Evolutionary conservation across 2,329 filamentous ascomycete genomes (phyloP), one percentile per base, ranked within the genome.

Genomic region (Diaporthe sp.): DNA sequence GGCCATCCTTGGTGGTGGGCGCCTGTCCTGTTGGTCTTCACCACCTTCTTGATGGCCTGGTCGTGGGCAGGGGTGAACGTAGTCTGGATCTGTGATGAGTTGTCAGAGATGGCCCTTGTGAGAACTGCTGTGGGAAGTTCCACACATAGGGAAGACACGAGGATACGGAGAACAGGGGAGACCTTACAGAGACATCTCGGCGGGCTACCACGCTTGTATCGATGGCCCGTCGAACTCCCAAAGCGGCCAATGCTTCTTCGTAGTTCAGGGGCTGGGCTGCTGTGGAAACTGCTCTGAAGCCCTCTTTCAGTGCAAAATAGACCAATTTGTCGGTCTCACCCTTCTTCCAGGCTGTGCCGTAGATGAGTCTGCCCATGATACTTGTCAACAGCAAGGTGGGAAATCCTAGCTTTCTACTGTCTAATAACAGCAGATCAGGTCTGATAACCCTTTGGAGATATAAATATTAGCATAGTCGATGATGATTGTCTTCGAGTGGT

Each of bases 271-370:
- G 94, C 82, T 95, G 93, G 22, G 92, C 93, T 13, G 94, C 94
- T 0, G 94, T 96, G 80, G 97, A 94, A 75, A 97, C 85, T 61
- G 87, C 93, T 42, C 91, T 88, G 78, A 96, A 97, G 7, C 94
- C 94, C 58, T 89, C 85, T 58, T 86, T 86, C 45, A 97, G 80
- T 2, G 95, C 94, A 76, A 88, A 83, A 78, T 92, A 90, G 30
- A 97, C 94, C 3, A 96, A 86, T 72, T 89, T 85, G 28, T 89
- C 87, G 0, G 93, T 95, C 25, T 84, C 84, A 1, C 92, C 90
- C 79, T 93, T 92, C 82, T 97, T 97, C 94, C 94, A 96, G n/a
- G 94, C 94, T 3, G 94, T 96, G 69, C 94, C 94, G 82, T 97
- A 97, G 76, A 97, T 79, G 40, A 92, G 84, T 28, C 64, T 67